phyloP scores from a whole-genome alignment of 495 filamentous ascomycete genomes.

The Neurospora sublineolata region DNA sequence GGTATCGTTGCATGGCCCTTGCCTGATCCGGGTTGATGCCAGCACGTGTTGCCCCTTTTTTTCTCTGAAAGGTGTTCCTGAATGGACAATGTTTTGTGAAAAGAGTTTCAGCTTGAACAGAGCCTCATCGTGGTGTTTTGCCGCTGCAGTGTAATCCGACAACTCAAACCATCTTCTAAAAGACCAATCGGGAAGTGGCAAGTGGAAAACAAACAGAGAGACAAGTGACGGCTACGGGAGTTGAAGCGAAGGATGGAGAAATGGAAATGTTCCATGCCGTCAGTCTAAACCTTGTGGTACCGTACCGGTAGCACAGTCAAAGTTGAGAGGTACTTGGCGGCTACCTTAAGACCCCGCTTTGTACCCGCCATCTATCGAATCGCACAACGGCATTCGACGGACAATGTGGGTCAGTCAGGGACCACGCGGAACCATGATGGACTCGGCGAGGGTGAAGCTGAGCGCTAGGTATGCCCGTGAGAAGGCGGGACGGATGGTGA shows the following conservation, averaged over 20 bases:
- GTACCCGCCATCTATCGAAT: not conserved
- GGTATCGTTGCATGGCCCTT: not conserved
- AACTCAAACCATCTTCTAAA: not conserved
- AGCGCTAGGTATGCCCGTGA: too few relatives aligned
- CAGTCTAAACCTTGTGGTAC: not conserved
- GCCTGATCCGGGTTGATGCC: not conserved
- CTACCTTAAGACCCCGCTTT: not conserved
- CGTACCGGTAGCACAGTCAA: not conserved
- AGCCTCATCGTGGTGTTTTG: not conserved
- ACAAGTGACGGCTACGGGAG: not conserved
- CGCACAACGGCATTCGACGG: not conserved
- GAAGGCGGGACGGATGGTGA: not conserved
- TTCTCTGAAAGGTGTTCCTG: not conserved
- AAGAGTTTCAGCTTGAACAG: not conserved
- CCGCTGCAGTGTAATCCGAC: not conserved
- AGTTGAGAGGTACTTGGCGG: not conserved
- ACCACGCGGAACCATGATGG: not conserved
- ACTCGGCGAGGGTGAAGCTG: not conserved
- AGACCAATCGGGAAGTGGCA: not conserved
- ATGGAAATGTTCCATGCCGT: not conserved
- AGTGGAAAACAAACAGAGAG: not conserved
- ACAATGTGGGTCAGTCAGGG: not conserved
- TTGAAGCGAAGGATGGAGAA: not conserved
- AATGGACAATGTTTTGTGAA: not conserved
- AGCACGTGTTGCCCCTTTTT: not conserved